A percentile compares a stretch with the other conserved stretches of the same genome.
These are phyloP conservation scores for Apostasia ramifera DNA, from an alignment of 106 monocot genomes.

Conservation along the genomic window DNA sequence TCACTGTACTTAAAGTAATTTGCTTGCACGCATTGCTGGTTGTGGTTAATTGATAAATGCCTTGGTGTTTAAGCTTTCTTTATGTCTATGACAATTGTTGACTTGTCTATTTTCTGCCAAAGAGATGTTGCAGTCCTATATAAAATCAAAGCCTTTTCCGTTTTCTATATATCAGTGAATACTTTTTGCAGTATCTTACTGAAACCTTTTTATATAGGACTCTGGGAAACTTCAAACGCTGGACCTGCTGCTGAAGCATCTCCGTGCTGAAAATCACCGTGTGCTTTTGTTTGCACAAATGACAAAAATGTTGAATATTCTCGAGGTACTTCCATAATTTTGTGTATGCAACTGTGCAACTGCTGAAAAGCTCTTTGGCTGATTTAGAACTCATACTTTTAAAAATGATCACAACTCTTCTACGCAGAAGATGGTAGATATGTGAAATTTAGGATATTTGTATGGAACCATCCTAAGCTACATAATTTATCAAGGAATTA, in stretches of 20 bases:
- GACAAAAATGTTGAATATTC: conserved; percentile 98
- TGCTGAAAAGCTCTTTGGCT: too few species aligned
- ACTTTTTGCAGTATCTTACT: background rate
- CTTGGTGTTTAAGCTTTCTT: background rate
- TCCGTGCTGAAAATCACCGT: conserved; percentile 89
- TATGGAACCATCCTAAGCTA: too few species aligned
- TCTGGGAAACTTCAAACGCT: conserved; percentile 96
- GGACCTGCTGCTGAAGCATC: conserved; percentile 76
- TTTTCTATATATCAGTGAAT: too few species aligned
- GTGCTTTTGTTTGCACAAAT: conserved; percentile 98
- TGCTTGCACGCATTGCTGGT: background rate
- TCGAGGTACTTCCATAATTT: conserved; percentile 66
- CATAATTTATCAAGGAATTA: background rate
- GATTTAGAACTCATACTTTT: too few species aligned
- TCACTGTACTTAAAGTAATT: too few species aligned
- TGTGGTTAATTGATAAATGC: background rate
- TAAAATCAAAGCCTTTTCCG: too few species aligned
- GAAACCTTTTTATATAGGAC: conserved; percentile 47
- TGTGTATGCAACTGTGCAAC: background rate
- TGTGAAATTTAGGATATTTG: too few species aligned
- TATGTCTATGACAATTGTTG: background rate
- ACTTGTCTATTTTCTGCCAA: too few species aligned
- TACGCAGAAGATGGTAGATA: too few species aligned
- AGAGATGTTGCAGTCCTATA: too few species aligned
- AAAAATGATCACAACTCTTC: too few species aligned